Percentiles rank a stretch among this genome's conserved stretches.
Evolutionary conservation across 306 rosid species (phyloP).

Genomic region (Gleditsia sinensis): DNA sequence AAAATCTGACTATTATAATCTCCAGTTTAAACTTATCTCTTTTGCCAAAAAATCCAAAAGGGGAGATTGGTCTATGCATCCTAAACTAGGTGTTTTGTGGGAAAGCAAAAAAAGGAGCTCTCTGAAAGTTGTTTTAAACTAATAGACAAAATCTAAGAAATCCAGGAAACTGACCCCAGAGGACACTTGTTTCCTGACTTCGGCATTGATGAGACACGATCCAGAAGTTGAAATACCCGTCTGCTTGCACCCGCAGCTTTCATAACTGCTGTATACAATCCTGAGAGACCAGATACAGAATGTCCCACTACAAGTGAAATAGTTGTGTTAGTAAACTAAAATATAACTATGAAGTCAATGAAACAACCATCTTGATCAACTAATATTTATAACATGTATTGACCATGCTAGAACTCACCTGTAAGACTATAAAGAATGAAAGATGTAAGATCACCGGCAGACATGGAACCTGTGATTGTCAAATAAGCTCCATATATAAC

Average conservation of each 20-base stretch:
- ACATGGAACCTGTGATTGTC: conserved; percentile 69
- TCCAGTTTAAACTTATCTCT: neutral
- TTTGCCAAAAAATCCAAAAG: neutral
- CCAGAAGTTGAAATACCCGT: conserved; percentile 80
- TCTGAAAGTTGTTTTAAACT: neutral
- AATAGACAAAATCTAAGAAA: conserved; percentile 8
- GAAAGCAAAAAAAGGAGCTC: neutral
- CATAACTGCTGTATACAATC: conserved; percentile 69
- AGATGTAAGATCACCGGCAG: conserved; percentile 73
- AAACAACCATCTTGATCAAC: conserved; percentile 17
- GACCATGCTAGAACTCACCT: conserved; percentile 48
- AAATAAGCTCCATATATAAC: conserved; percentile 83
- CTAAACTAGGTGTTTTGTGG: neutral
- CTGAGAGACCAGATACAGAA: conserved; percentile 73
- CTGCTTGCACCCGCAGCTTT: conserved; percentile 88
- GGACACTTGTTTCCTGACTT: conserved; percentile 71
- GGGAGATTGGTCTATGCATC: neutral
- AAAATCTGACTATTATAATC: neutral
- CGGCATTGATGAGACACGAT: conserved; percentile 70
- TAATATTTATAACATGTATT: neutral
- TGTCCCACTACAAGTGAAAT: conserved; percentile 60
- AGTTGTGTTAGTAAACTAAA: conserved; percentile 5
- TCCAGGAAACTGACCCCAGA: conserved; percentile 52
- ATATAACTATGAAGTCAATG: conserved; percentile 13
- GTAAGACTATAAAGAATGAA: conserved; percentile 89